phyloP scores from a whole-genome alignment of 164 flowering plant species.

The Sedum album region DNA sequence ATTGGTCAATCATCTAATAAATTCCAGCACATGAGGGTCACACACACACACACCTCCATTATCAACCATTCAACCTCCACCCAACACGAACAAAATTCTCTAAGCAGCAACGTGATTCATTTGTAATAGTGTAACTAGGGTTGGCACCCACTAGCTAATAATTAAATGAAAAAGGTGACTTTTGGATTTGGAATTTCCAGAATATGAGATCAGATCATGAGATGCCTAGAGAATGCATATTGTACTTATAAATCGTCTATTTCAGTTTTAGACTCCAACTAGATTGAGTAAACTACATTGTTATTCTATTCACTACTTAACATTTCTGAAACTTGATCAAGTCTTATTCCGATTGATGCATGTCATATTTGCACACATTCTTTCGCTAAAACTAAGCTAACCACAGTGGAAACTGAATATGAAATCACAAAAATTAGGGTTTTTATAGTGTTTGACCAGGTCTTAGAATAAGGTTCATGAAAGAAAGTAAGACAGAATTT shows the following conservation, averaged over 20 bases:
- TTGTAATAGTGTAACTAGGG: not conserved
- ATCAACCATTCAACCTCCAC: not conserved
- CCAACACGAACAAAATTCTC: not conserved
- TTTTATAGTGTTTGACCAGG: too few relatives aligned
- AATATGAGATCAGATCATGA: not conserved
- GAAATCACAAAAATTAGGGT: not conserved
- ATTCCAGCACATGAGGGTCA: not conserved
- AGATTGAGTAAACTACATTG: not conserved
- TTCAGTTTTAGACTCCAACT: too few relatives aligned
- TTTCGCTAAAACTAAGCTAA: too few relatives aligned
- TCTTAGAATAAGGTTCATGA: not conserved
- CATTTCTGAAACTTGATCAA: too few relatives aligned
- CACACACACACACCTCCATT: not conserved
- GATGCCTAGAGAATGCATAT: not conserved
- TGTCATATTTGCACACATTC: too few relatives aligned
- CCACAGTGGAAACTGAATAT: too few relatives aligned
- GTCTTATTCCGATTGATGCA: too few relatives aligned
- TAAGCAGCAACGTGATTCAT: not conserved
- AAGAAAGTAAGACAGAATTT: not conserved
- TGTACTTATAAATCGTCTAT: too few relatives aligned
- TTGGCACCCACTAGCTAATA: constrained; percentile 1
- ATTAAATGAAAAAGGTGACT: constrained; percentile 1
- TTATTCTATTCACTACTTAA: not conserved
- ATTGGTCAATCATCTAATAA: not conserved
- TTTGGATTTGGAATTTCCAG: not conserved